Evolutionary conservation across 139 green algal genomes (phyloP).

Genomic region (Picochlorum sp.): DNA sequence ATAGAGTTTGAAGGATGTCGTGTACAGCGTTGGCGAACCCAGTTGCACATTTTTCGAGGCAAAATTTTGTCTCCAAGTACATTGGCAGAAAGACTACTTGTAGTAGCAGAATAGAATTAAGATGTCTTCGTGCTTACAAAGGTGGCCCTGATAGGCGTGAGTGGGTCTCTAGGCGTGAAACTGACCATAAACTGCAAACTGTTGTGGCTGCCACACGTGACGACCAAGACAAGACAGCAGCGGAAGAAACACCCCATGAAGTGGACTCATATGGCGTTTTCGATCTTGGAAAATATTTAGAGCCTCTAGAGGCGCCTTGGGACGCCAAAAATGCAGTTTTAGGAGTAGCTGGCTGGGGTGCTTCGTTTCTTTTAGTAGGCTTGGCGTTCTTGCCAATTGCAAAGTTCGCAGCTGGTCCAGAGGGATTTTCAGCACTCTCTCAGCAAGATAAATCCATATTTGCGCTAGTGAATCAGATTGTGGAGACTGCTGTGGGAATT

Average conservation of each 20-base stretch:
- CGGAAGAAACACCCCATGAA: neutral
- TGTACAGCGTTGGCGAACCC: too few relatives aligned
- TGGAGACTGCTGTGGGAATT: slow-evolving; percentile 45
- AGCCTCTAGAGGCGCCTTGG: slow-evolving; percentile 63
- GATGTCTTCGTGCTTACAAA: too few relatives aligned
- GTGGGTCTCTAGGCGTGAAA: too few relatives aligned
- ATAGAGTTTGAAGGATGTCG: too few relatives aligned
- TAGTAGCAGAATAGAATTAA: too few relatives aligned
- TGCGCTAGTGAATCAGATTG: slow-evolving; percentile 30
- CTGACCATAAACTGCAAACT: too few relatives aligned
- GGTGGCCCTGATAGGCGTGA: too few relatives aligned
- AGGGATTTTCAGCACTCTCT: slow-evolving; percentile 13
- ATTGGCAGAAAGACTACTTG: too few relatives aligned
- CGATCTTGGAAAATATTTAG: slow-evolving; percentile 30
- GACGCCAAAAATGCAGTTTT: slow-evolving; percentile 26
- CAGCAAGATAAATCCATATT: slow-evolving; percentile 23
- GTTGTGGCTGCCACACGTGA: neutral
- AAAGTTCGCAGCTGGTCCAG: slow-evolving; percentile 15
- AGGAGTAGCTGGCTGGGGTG: slow-evolving; percentile 54
- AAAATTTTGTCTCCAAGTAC: too few relatives aligned
- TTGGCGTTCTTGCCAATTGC: slow-evolving; percentile 51
- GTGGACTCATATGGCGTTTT: slow-evolving; percentile 18
- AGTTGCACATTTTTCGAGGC: too few relatives aligned
- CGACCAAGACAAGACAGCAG: neutral
- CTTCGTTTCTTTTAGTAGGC: slow-evolving; percentile 49